Base-by-base conservation (phyloP, 352 stramenopile species). In the Stephanocyclus meneghinianus region DNA sequence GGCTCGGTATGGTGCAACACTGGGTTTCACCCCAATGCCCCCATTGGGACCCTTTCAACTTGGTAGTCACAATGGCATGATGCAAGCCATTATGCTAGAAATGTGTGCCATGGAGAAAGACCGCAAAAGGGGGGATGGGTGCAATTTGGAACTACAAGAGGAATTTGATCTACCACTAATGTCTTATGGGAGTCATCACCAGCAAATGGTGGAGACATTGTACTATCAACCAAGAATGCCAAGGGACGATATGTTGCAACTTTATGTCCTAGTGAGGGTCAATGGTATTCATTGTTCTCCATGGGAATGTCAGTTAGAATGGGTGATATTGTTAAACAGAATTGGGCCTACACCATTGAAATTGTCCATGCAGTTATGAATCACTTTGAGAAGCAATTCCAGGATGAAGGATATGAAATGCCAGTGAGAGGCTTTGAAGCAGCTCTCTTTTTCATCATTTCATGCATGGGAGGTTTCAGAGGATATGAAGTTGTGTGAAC, bases 401-500 rank as follows among this genome's bases (percentile, higher is more conserved):
- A 56, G 35, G 10, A 56, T 13, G 29, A 37, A 11, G 61, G 37
- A n/a, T 51, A 56, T 30, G 8, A 13, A 10, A 51, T 68, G 18
- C 40, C 42, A 26, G 32, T 68, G 7, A 50, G 18, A 13, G 32
- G 2, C 16, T 29, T 51, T 30, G 18, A 42, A 16, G 18, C 40
- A 10, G 45, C 32, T 21, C 21, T 68, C 8, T 56, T 68, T 30
- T 35, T 56, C 18, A 32, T 68, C n/a, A 18, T 56, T 10, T 16
- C 29, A 13, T 68, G 40, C 61, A 45, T 11, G 8, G 61, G 61
- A 32, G 61, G 60, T 15, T 50, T 48, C 10, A 51, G 60, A 35
- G 60, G 60, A 6, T 68, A 7, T 10, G 60, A 76, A 62, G 45
- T 35, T 4, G 69, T 76, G 1, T 76, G 69, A 56, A 76, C 69